Percentiles rank a stretch among this genome's conserved stretches.
These are phyloP conservation scores for Clohesyomyces aquaticus DNA, from an alignment of 495 filamentous ascomycete genomes.

Conservation along the genomic window DNA sequence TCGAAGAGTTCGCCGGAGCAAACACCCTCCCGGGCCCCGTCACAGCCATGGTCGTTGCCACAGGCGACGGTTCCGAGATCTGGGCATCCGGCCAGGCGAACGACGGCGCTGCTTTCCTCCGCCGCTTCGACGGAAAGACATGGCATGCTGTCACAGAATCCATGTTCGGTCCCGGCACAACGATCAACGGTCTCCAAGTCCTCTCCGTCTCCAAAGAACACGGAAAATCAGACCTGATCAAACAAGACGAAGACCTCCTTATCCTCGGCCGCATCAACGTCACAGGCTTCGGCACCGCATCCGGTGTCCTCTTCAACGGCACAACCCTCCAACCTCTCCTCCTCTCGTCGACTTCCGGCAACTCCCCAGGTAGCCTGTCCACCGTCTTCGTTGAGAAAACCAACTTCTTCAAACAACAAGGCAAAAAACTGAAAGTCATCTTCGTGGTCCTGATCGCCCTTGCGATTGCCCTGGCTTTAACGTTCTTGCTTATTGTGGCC, in stretches of 20 bases:
- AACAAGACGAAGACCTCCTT: constrained; percentile 71
- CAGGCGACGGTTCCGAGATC: constrained; percentile 65
- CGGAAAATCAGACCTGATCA: constrained; percentile 63
- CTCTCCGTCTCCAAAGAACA: constrained; percentile 71
- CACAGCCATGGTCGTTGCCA: constrained; percentile 72
- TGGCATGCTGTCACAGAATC: constrained; percentile 62
- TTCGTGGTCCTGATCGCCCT: constrained; percentile 92
- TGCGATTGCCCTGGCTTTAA: constrained; percentile 81
- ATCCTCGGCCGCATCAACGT: constrained; percentile 78
- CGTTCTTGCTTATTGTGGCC: constrained; percentile 83
- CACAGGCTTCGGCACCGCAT: constrained; percentile 76
- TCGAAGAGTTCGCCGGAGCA: constrained; percentile 68
- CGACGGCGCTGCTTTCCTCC: constrained; percentile 74
- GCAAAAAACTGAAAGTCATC: constrained; percentile 72
- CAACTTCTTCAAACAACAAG: constrained; percentile 59
- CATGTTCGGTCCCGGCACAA: constrained; percentile 63
- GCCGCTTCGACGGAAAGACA: constrained; percentile 71
- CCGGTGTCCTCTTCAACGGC: constrained; percentile 87
- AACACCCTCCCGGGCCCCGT: constrained; percentile 75
- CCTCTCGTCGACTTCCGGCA: constrained; percentile 68
- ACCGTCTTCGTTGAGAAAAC: constrained; percentile 74
- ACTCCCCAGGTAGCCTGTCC: constrained; percentile 70
- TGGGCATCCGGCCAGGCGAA: constrained; percentile 74
- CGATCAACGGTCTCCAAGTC: constrained; percentile 78
- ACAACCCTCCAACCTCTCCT: constrained; percentile 75